A percentile compares a stretch with the other conserved stretches of the same genome.
Conservation (phyloP, 2,329 filamentous ascomycete species). For the Gaeumannomyces sp. region DNA sequence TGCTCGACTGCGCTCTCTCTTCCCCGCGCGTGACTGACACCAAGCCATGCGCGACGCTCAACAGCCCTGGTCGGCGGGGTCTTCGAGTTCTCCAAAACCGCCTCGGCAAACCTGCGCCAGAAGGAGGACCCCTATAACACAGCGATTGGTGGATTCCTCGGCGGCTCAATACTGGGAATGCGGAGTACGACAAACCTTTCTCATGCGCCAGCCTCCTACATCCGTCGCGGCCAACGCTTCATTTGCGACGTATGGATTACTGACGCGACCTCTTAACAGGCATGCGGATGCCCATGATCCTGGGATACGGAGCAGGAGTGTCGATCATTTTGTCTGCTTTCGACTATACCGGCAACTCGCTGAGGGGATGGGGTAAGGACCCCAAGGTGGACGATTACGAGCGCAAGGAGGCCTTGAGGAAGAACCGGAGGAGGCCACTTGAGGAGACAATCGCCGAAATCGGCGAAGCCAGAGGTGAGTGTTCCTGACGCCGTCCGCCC, state of each 20-base stretch:
- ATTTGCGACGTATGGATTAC: not conserved
- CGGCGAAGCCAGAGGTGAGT: constrained; percentile 78
- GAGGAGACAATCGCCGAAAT: constrained; percentile 76
- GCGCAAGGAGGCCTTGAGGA: constrained; percentile 67
- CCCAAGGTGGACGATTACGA: constrained; percentile 64
- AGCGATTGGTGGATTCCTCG: constrained; percentile 68
- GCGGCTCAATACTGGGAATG: constrained; percentile 66
- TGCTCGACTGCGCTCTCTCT: not conserved
- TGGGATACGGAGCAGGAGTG: constrained; percentile 58
- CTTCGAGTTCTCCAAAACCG: constrained; percentile 71
- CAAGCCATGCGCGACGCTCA: constrained; percentile 4
- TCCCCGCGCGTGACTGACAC: not conserved
- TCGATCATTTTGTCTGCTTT: constrained; percentile 56
- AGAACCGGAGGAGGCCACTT: constrained; percentile 64
- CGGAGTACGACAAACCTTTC: constrained; percentile 49
- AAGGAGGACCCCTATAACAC: constrained; percentile 75
- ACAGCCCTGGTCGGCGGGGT: constrained; percentile 62
- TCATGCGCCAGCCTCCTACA: not conserved
- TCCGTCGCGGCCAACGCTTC: not conserved
- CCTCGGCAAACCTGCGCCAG: constrained; percentile 77
- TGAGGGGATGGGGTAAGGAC: constrained; percentile 38
- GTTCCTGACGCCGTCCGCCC: not conserved
- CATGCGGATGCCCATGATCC: constrained; percentile 57
- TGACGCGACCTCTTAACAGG: not conserved
- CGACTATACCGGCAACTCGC: constrained; percentile 61